Percentiles rank a stretch among this genome's conserved stretches.
Conservation (phyloP, 2,329 filamentous ascomycete genomes). For the Arthrobotrys sphaeroides region DNA sequence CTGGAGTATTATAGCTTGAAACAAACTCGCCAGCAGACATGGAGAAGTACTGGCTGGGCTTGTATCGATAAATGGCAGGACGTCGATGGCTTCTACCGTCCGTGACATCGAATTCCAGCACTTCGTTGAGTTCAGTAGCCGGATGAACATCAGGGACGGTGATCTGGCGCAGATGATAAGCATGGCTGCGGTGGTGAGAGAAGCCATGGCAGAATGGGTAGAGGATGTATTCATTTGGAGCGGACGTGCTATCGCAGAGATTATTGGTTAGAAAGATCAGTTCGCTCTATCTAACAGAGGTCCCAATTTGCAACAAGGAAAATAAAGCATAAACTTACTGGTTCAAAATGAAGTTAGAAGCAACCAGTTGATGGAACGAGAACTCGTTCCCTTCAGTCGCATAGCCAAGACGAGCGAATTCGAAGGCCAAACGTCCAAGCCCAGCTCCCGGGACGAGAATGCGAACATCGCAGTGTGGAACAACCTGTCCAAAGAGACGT, state of each 20-base stretch:
- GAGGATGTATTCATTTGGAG: constrained; percentile 73
- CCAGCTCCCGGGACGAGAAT: constrained; percentile 91
- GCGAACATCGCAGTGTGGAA: constrained; percentile 62
- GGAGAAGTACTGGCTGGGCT: constrained; percentile 69
- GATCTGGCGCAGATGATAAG: constrained; percentile 78
- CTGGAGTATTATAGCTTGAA: constrained; percentile 75
- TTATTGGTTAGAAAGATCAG: not conserved
- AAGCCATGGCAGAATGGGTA: constrained; percentile 89
- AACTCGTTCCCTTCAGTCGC: constrained; percentile 70
- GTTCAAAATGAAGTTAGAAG: constrained; percentile 71
- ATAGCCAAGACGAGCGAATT: constrained; percentile 77
- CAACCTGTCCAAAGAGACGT: constrained; percentile 57
- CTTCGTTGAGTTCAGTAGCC: constrained; percentile 65
- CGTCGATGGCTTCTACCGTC: not conserved
- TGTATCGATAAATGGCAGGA: constrained; percentile 59
- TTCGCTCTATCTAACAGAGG: no score
- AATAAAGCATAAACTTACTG: constrained; percentile 54
- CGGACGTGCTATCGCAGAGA: constrained; percentile 71
- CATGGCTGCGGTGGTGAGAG: constrained; percentile 80
- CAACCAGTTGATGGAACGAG: constrained; percentile 94
- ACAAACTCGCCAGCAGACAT: constrained; percentile 96
- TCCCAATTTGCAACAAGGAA: not conserved
- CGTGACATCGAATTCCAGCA: constrained; percentile 1
- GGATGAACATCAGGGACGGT: constrained; percentile 83
- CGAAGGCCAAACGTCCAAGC: constrained; percentile 86